Evolutionary conservation across 2,329 filamentous ascomycete species (phyloP).

Genomic region (Huntiella bhutanensis): DNA sequence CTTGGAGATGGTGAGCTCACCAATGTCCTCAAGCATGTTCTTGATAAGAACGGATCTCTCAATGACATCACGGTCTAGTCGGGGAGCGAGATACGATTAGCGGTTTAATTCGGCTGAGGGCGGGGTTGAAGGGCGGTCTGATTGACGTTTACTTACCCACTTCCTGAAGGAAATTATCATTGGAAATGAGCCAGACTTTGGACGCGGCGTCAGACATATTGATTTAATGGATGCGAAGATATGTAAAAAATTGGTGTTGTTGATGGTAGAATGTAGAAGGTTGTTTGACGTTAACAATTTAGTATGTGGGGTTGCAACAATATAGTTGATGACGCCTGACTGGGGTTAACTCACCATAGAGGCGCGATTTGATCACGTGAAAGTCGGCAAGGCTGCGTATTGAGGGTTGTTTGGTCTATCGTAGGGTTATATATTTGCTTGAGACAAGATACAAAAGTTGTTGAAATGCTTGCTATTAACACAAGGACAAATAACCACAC

Average conservation of each 20-base stretch:
- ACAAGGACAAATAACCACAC: too few relatives aligned
- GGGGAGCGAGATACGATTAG: slow-evolving; percentile 8
- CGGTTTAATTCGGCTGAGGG: background rate
- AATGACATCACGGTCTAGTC: slow-evolving; percentile 57
- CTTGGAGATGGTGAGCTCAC: slow-evolving; percentile 35
- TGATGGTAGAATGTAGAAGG: background rate
- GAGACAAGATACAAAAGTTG: too few relatives aligned
- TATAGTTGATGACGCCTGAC: too few relatives aligned
- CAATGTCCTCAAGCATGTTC: slow-evolving; percentile 93
- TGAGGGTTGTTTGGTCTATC: too few relatives aligned
- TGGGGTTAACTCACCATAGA: too few relatives aligned
- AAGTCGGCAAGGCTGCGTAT: too few relatives aligned
- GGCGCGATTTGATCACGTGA: too few relatives aligned
- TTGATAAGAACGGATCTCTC: slow-evolving; percentile 92
- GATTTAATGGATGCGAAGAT: background rate
- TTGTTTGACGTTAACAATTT: too few relatives aligned
- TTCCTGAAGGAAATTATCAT: slow-evolving; percentile 28
- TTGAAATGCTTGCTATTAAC: too few relatives aligned
- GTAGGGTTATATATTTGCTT: too few relatives aligned
- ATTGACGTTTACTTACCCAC: slow-evolving; percentile 23
- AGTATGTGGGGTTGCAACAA: too few relatives aligned
- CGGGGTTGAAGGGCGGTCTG: background rate
- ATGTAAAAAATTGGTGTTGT: background rate
- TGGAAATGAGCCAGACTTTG: slow-evolving; percentile 30
- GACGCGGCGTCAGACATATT: slow-evolving; percentile 20